These are phyloP conservation scores for Bryoglossum gracile DNA, from an alignment of 495 filamentous ascomycete species.

Conservation along the genomic window DNA sequence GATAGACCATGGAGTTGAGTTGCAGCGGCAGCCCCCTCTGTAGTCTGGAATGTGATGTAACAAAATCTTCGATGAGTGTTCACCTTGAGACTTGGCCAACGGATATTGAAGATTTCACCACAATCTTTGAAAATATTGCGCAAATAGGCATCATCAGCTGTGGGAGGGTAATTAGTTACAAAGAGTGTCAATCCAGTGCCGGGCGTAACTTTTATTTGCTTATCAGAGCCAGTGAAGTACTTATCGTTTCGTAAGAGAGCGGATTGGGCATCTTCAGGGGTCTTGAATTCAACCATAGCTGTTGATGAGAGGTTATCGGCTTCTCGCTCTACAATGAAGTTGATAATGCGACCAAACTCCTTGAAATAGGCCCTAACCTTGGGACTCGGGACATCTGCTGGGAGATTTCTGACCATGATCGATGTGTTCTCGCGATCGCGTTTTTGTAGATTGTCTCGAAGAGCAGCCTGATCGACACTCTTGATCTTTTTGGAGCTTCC, in stretches of 20 bases:
- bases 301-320: conserved; percentile 51
- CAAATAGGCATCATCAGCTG: conserved; percentile 75
- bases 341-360: conserved; percentile 78
- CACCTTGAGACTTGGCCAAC: conserved; percentile 84
- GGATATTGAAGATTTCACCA: conserved; percentile 77
- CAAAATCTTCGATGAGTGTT: conserved; percentile 87
- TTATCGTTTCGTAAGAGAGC: conserved; percentile 79
- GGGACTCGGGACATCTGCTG: conserved; percentile 56
- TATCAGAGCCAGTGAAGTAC: conserved; percentile 58
- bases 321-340: conserved; percentile 54
- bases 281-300: conserved; percentile 79
- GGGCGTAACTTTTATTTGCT: conserved; percentile 61
- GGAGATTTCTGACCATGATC: conserved; percentile 71
- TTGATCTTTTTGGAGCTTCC: conserved; percentile 43
- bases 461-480: conserved; percentile 29
- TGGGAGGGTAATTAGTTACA: conserved; percentile 84
- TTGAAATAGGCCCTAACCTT: conserved; percentile 82
- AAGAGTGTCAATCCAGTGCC: conserved; percentile 74
- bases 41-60: conserved; percentile 77
- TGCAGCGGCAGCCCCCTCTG: conserved; percentile 56
- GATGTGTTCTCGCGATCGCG: conserved; percentile 88
- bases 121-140: conserved; percentile 65
- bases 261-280: conserved; percentile 66
- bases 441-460: conserved; percentile 41
- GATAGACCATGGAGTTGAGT: conserved; percentile 61